Conservation (phyloP, 495 filamentous ascomycete genomes). For the Penicillium verhagenii region DNA sequence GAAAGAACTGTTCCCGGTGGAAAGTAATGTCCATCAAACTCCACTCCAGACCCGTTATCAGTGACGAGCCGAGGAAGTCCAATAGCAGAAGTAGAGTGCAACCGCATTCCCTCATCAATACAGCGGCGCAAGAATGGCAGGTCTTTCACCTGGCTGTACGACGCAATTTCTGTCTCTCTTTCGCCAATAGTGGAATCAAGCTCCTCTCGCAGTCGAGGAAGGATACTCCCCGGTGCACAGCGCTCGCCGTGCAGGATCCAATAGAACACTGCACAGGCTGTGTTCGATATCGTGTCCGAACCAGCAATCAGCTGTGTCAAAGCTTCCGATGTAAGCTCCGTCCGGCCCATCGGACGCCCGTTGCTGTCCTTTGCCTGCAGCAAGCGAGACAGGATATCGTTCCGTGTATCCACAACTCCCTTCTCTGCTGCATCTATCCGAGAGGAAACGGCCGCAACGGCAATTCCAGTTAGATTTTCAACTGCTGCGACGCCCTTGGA, state of each 20-base stretch:
- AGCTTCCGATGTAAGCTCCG: constrained; percentile 76
- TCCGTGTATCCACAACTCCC: constrained; percentile 40
- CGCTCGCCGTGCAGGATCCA: constrained; percentile 53
- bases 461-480: constrained; percentile 48
- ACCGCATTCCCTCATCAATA: constrained; percentile 76
- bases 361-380: constrained; percentile 76
- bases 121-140: constrained; percentile 68
- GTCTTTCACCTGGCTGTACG: constrained; percentile 60
- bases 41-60: constrained; percentile 41
- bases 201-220: constrained; percentile 63
- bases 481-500: constrained; percentile 35
- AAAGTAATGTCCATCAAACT: constrained; percentile 55
- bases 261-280: constrained; percentile 72
- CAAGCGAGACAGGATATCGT: constrained; percentile 71
- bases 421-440: constrained; percentile 57
- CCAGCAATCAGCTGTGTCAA: constrained; percentile 81
- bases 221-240: constrained; percentile 53
- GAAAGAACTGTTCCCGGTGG: constrained; percentile 65
- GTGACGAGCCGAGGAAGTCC: constrained; percentile 76
- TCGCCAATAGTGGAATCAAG: constrained; percentile 60
- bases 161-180: constrained; percentile 49
- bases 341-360: constrained; percentile 61
- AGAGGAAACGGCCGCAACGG: constrained; percentile 67
- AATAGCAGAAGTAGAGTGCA: constrained; percentile 76
- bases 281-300: constrained; percentile 77